Evolutionary conservation across 352 stramenopile species (phyloP), one percentile per base, ranked within the genome.

Genomic region (Phytophthora nicotianae): DNA sequence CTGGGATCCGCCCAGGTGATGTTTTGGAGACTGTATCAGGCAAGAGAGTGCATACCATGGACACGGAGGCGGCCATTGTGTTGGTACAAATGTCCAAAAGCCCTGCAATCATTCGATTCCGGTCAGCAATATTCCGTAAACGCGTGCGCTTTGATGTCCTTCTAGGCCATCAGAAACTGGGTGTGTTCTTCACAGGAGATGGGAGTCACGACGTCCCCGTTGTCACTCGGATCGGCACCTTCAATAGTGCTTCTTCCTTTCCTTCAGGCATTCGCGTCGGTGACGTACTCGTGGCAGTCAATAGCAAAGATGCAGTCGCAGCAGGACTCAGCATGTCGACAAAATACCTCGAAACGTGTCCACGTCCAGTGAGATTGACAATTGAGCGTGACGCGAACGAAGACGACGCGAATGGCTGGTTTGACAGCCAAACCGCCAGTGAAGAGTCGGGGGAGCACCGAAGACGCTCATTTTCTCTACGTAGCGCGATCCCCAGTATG

Each of bases 261-360:
- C 16, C 42, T 40, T 62, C 50, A 4, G 59, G 58, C 0, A 43
- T 79, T 45, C 72, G 48, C 6, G 49, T 78, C 2, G 78, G 82
- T 2, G 80, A 91, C 26, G 58, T 88, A 24, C 70, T 89, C 14
- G 69, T 84, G 11, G 78, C 71, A 27, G 78, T 89, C 9, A 88
- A 91, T 37, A 74, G 71, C 19, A 66, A 79, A 19, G 77, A 83
- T n/a, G 53, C 79, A 20, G 56, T 88, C 17, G 51, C 74, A 5
- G 58, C 70, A 46, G 76, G 79, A n/a, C 63, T 91, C 0, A 55
- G 55, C 3, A 37, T 62, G 8, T 68, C 75, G 16, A 75, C 77
- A 45, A 70, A 75, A 38, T 69, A 79, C 33, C 49, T 89, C 1
- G 54, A 66, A 8, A 50, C 62, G 8, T 72, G 71, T 9, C 63